Base-by-base conservation (phyloP, 257 asterid species). In the Solanum chilense region DNA sequence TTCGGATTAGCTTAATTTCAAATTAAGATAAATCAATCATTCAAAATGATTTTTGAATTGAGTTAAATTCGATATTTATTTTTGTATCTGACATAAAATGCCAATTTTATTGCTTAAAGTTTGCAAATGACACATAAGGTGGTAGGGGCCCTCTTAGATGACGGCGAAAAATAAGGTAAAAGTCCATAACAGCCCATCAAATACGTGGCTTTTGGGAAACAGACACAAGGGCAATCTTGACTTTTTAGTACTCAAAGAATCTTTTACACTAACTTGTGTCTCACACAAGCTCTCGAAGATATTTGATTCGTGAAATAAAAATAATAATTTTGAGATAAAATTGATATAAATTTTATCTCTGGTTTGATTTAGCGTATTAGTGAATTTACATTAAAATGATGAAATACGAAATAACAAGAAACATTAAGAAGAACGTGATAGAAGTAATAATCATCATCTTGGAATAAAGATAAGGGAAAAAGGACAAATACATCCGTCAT, bases 161-260 rank as follows among this genome's bases (percentile, higher is more conserved):
- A 80, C 44, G 85, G 85, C 85, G 85, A 80, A 80, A 80, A 80
- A 47, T 80, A 47, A 80, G 85, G 44, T 31, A 80, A 80, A 78
- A 47, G 85, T 49, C 85, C 45, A 45, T 10, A 47, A 80, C 62
- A 80, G 68, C 69, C 44, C 85, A 80, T 49, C 42, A 80, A 80
- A 80, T 80, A 49, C 44, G 68, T 49, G 85, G 85, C 85, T 49
- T 80, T 80, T 47, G 29, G 85, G 85, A 80, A 27, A 49, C 20
- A 29, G 69, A 80, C 42, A 47, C 20, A 80, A 29, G 85, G 85
- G 85, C 44, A 80, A 80, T 80, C 85, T 80, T 80, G 85, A 80
- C 85, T 29, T 80, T 49, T 80, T 0, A 35, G 44, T 1, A 18
- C 69, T 49, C 29, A 29, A 15, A 49, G 27, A n/a, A 47, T 47